Conservation (phyloP, 1,284 basidiomycete genomes). For the Inonotus obliquus region DNA sequence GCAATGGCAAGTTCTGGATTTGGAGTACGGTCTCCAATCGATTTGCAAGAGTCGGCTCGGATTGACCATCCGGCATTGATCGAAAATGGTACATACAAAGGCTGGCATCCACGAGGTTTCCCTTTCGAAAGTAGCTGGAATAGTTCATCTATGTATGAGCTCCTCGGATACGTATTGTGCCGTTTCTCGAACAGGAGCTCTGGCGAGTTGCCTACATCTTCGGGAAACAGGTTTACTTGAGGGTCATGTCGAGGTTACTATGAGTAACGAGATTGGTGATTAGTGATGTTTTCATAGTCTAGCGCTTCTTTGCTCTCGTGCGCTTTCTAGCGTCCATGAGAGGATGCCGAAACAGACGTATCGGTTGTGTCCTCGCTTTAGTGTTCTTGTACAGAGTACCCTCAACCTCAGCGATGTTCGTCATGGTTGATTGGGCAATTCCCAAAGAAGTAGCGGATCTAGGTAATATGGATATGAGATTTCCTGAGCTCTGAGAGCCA, state of each 20-base stretch:
- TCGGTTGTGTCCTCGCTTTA: too few species aligned
- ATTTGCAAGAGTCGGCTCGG: constrained; percentile 42
- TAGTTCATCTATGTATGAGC: constrained; percentile 46
- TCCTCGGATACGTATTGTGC: constrained; percentile 32
- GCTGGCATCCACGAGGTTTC: too few species aligned
- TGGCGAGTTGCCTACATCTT: constrained; percentile 47
- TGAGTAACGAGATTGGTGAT: constrained; percentile 69
- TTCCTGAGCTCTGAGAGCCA: not conserved
- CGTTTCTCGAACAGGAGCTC: constrained; percentile 29
- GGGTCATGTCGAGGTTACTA: constrained; percentile 37
- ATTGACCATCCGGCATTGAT: not conserved
- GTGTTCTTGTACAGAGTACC: constrained; percentile 33
- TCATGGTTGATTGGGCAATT: constrained; percentile 36
- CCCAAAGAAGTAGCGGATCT: too few species aligned
- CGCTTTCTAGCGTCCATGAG: too few species aligned
- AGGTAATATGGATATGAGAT: too few species aligned
- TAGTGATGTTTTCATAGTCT: too few species aligned
- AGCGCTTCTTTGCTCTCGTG: too few species aligned
- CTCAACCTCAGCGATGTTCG: constrained; percentile 70
- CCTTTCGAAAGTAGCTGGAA: constrained; percentile 58
- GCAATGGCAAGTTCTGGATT: constrained; percentile 12
- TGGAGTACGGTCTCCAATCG: constrained; percentile 8
- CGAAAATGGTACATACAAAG: not conserved
- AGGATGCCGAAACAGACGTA: too few species aligned
- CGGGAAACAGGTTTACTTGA: constrained; percentile 12